Base-by-base conservation (phyloP, 1,284 basidiomycete species). In the Mycena sp. region DNA sequence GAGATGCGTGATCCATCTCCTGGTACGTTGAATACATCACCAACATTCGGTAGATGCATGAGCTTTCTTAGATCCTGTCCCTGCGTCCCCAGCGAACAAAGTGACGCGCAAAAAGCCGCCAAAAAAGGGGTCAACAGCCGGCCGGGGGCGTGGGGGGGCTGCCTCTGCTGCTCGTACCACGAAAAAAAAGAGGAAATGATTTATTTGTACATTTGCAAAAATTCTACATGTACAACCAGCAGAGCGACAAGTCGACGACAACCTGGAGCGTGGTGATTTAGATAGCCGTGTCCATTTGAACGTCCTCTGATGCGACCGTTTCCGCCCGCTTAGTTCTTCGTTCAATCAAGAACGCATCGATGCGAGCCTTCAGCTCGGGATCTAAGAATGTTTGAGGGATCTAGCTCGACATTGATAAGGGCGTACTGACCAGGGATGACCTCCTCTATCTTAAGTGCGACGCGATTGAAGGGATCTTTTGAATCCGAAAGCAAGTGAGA, bases 401-500 rank as follows among this genome's bases (percentile, higher is more conserved):
- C 40, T 17, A 80, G 40, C 86, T 66, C n/a, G n/a, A n/a, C n/a
- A n/a, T n/a, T n/a, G n/a, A n/a, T n/a, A n/a, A n/a, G n/a, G n/a
- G n/a, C n/a, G n/a, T n/a, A n/a, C n/a, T n/a, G 68, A 91, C 92
- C 78, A n/a, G 94, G 88, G 62, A 91, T 76, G 32, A 95, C 90
- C 12, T 96, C 92, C 68, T 93, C 93, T 62, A 95, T 87, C 26
- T 83, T 82, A 25, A 97, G 81, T 21, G 94, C 93, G 30, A 83
- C 79, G 51, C 95, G 89, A 77, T 96, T 97, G 85, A 96, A 96
- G 0, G 95, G 95, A 76, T 96, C 95, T 60, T 90, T 94, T 19
- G 90, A 81, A 73, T 99, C 97, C 2, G 95, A 97, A 25, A 99
- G 80, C 46, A 99, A 80, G 74, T 97, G 95, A 1, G 95, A 93